Evolutionary conservation across 208 protist species (phyloP).

Genomic region (Acanthamoeba royreba): DNA sequence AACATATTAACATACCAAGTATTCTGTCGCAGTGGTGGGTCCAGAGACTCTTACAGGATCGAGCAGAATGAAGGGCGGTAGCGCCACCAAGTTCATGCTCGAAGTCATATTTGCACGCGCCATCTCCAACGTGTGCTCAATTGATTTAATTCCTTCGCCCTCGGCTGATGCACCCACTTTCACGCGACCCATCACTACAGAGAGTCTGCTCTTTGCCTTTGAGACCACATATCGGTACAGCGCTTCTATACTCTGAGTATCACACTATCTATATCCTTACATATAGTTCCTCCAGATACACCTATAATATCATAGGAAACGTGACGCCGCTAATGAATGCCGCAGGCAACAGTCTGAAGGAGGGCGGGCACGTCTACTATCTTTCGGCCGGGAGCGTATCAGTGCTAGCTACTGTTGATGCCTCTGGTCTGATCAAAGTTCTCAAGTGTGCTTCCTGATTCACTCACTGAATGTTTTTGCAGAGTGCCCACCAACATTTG

Average conservation of each 20-base stretch:
- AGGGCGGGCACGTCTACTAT: constrained; percentile 9
- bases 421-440: too few relatives aligned
- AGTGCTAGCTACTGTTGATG: background rate
- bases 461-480: background rate
- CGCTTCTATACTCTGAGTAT: too few relatives aligned
- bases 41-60: constrained; percentile 15
- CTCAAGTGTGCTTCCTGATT: too few relatives aligned
- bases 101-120: background rate
- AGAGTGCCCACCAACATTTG: constrained; percentile 22
- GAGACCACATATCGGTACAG: background rate
- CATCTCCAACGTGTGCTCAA: background rate
- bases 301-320: background rate
- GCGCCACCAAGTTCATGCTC: constrained; percentile 22
- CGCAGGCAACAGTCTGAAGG: background rate
- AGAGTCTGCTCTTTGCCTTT: background rate
- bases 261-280: too few relatives aligned
- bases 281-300: too few relatives aligned
- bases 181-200: background rate
- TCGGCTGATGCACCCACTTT: background rate
- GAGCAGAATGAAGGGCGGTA: constrained; percentile 13
- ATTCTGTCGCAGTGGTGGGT: constrained; percentile 1
- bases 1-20: too few relatives aligned
- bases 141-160: background rate
- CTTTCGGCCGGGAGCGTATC: background rate
- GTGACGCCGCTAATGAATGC: background rate